These are phyloP conservation scores for Podaxis sp. DNA, from an alignment of 768 basidiomycete genomes.

Conservation along the genomic window DNA sequence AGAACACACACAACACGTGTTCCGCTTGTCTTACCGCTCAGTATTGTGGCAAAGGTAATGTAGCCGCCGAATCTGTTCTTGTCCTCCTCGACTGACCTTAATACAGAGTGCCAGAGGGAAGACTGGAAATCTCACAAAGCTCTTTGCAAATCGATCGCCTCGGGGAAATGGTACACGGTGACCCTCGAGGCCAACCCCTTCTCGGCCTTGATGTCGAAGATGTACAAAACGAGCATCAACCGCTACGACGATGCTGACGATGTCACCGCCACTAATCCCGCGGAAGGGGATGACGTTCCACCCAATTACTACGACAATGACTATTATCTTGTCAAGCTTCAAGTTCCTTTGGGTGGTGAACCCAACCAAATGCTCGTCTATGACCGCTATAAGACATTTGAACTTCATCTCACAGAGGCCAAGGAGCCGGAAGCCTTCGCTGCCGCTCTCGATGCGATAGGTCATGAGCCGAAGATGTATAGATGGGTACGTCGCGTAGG, in stretches of 20 bases:
- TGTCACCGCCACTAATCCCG: neutral
- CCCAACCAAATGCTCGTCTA: constrained; percentile 35
- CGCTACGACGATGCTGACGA: constrained; percentile 23
- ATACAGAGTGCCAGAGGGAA: constrained; percentile 38
- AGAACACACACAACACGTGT: constrained; percentile 33
- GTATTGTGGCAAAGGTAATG: constrained; percentile 38
- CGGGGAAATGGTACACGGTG: constrained; percentile 38
- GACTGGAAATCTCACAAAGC: constrained; percentile 44
- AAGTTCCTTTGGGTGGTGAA: constrained; percentile 25
- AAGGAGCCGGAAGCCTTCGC: constrained; percentile 23
- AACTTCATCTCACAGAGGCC: constrained; percentile 29
- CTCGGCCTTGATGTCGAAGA: constrained; percentile 8
- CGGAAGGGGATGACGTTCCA: constrained; percentile 17
- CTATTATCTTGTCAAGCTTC: constrained; percentile 42
- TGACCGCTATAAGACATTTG: constrained; percentile 41
- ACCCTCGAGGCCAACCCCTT: constrained; percentile 22
- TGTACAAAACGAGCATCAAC: constrained; percentile 21
- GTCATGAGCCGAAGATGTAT: constrained; percentile 18
- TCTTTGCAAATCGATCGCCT: constrained; percentile 36
- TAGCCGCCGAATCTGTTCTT: neutral
- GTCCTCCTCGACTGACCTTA: neutral
- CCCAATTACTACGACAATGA: constrained; percentile 35
- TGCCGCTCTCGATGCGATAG: constrained; percentile 23
- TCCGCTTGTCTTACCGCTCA: constrained; percentile 34
- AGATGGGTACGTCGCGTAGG: constrained; percentile 17